Evolutionary conservation across 78 protist genomes (phyloP), one percentile per base, ranked within the genome.

Genomic region (Emiliania huxleyi): DNA sequence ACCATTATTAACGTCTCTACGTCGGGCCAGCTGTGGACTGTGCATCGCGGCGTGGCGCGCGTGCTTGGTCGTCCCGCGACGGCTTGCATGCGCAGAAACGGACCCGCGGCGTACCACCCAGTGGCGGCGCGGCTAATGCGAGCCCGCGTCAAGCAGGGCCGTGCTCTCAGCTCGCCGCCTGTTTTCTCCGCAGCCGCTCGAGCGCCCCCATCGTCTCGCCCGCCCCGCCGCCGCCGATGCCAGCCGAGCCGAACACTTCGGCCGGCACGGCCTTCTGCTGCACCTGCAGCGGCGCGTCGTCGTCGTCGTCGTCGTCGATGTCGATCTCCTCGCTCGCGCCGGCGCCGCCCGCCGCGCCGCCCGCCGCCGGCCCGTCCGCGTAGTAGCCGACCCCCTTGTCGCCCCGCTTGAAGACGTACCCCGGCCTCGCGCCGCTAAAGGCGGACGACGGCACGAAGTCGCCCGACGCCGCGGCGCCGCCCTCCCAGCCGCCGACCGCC

Each of bases 261-360:
- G 75, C 75, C 8, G 75, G 75, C 37, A 83, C 52, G 19, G n/a
- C 26, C 44, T 3, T 8, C 42, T 79, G 42, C 87, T 79, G 42
- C 18, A 79, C 12, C 89, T 2, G 81, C 38, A 40, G 81, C 33
- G 56, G 81, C 29, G 56, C 91, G 91, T 89, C 91, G 81, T 89
- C 91, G 91, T 89, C 91, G 40, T 89, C 91, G 91, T 89, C 91
- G 81, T 89, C 91, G 91, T 89, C 91, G 37, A 89, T 44, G 35
- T 40, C 81, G 52, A 89, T 89, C 91, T 89, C 91, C 35, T 89
- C 91, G 52, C n/a, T 38, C 37, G 37, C 75, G 15, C 62, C 62
- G 75, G 25, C 91, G 46, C 73, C 77, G 71, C n/a, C 25, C 11
- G 23, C 90, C 15, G 29, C 69, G n/a, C 33, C 62, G 62, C 42